phyloP scores from a whole-genome alignment of 2,329 filamentous ascomycete genomes.

The Beauveria rudraprayagi region DNA sequence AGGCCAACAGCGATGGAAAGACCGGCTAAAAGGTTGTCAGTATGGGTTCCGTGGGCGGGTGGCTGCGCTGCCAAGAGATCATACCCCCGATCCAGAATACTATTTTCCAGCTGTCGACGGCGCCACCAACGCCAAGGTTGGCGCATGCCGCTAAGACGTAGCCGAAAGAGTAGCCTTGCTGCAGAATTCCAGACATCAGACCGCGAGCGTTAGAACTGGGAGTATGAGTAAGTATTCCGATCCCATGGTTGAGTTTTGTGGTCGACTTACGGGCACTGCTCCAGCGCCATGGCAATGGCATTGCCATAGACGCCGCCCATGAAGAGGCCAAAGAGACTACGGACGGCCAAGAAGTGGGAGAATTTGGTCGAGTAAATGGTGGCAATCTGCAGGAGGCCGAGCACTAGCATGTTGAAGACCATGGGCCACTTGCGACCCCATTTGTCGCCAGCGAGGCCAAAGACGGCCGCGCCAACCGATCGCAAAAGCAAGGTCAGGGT shows the following conservation, averaged over 20 bases:
- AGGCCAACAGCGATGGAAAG: slow-evolving; percentile 62
- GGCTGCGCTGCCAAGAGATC: slow-evolving; percentile 8
- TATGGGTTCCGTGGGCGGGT: not conserved
- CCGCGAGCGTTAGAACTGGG: slow-evolving; percentile 57
- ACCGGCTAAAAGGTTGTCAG: slow-evolving; percentile 36
- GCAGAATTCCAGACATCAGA: slow-evolving; percentile 73
- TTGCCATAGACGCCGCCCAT: slow-evolving; percentile 80
- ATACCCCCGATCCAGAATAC: slow-evolving; percentile 63
- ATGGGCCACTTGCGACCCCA: slow-evolving; percentile 80
- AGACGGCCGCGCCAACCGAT: slow-evolving; percentile 65
- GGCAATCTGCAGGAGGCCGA: slow-evolving; percentile 60
- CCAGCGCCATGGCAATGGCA: slow-evolving; percentile 68
- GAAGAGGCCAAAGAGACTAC: slow-evolving; percentile 66
- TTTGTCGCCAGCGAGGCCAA: slow-evolving; percentile 70
- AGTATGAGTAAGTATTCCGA: slow-evolving; percentile 11
- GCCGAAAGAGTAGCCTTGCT: slow-evolving; percentile 74
- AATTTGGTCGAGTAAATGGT: slow-evolving; percentile 72
- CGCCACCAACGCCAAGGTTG: slow-evolving; percentile 64
- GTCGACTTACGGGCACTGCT: slow-evolving; percentile 56
- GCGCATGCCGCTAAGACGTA: slow-evolving; percentile 71
- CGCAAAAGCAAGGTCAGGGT: slow-evolving; percentile 67
- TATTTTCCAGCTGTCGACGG: slow-evolving; percentile 59
- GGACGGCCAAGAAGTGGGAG: slow-evolving; percentile 64
- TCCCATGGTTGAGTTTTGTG: not conserved
- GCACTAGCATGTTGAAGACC: slow-evolving; percentile 69